Conservation (phyloP, 2,329 filamentous ascomycete genomes). For the Sclerotiophoma versabilis region DNA sequence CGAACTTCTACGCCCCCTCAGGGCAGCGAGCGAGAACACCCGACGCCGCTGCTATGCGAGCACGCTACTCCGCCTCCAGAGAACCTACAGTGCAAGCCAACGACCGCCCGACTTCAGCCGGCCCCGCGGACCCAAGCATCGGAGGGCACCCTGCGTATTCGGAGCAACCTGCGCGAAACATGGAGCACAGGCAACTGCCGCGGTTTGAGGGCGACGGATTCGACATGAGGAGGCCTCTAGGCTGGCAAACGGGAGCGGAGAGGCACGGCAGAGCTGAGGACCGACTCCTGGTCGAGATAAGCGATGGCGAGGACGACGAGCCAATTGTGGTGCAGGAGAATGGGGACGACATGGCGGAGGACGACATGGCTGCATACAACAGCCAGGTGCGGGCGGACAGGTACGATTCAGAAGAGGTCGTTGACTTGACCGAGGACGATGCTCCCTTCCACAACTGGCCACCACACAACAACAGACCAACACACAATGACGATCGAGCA, state of each 20-base stretch:
- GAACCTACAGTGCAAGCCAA: constrained; percentile 2
- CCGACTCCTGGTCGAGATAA: constrained; percentile 8
- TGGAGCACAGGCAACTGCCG: constrained; percentile 24
- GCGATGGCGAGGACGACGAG: constrained; percentile 16
- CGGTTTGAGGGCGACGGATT: constrained; percentile 61
- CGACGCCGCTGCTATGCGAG: constrained; percentile 5
- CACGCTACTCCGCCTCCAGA: background rate
- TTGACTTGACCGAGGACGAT: constrained; percentile 45
- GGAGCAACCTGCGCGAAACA: constrained; percentile 22
- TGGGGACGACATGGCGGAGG: constrained; percentile 9
- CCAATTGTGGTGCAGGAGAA: constrained; percentile 2
- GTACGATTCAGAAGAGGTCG: constrained; percentile 26
- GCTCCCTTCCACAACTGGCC: background rate
- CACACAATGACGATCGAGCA: background rate
- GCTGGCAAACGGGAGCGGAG: constrained; percentile 36
- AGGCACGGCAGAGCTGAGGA: background rate
- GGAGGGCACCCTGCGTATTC: constrained; percentile 31
- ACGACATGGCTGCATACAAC: constrained; percentile 7
- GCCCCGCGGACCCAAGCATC: constrained; percentile 18
- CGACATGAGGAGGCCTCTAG: constrained; percentile 61
- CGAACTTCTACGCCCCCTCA: constrained; percentile 1
- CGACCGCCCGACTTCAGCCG: constrained; percentile 7
- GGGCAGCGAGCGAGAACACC: constrained; percentile 15
- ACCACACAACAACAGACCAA: background rate
- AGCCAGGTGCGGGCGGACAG: constrained; percentile 21